Conservation (phyloP, 768 basidiomycete species). For the Boletales sp. region DNA sequence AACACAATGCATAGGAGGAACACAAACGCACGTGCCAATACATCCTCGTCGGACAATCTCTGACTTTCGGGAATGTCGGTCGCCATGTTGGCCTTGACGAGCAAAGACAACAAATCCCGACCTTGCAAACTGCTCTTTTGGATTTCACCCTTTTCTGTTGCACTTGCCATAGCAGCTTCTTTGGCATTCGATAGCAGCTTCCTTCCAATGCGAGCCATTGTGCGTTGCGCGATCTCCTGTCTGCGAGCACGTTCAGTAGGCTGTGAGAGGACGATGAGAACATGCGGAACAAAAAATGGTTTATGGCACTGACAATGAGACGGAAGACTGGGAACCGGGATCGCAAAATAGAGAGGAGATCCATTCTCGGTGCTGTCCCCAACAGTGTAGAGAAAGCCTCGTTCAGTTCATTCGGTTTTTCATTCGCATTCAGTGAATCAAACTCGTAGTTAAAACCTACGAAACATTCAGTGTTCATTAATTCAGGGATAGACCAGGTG, state of each 20-base stretch:
- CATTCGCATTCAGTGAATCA: constrained; percentile 10
- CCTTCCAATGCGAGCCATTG: constrained; percentile 41
- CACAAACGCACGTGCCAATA: constrained; percentile 44
- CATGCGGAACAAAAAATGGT: background rate
- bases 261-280: constrained; percentile 9
- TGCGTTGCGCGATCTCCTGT: constrained; percentile 1
- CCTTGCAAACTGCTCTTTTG: constrained; percentile 23
- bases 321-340: constrained; percentile 35
- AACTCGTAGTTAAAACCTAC: constrained; percentile 39
- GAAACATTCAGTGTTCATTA: background rate
- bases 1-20: background rate
- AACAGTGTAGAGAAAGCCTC: constrained; percentile 30
- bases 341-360: constrained; percentile 32
- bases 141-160: constrained; percentile 22
- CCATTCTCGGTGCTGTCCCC: background rate
- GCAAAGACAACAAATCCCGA: no score
- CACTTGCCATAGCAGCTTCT: constrained; percentile 3
- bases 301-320: constrained; percentile 31
- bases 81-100: no score
- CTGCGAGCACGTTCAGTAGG: constrained; percentile 16
- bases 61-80: constrained; percentile 53
- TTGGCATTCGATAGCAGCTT: constrained; percentile 36
- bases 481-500: background rate
- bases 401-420: background rate
- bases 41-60: constrained; percentile 57